These are phyloP conservation scores for Colletotrichum sp. DNA, from an alignment of 2,329 filamentous ascomycete species.

Conservation along the genomic window DNA sequence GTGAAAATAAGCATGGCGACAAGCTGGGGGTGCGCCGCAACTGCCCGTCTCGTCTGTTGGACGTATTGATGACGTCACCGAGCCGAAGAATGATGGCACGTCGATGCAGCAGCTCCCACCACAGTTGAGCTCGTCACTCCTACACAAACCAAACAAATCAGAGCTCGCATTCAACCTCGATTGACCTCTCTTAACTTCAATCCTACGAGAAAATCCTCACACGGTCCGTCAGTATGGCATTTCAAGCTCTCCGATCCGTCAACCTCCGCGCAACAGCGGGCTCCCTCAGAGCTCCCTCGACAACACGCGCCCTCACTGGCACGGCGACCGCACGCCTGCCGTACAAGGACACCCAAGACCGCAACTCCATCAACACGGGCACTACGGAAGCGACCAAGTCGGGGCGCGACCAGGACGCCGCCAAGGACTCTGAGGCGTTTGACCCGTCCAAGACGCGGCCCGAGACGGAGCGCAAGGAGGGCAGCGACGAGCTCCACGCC, in stretches of 20 bases:
- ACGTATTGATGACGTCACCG: slow-evolving; percentile 18
- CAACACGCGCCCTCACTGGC: slow-evolving; percentile 36
- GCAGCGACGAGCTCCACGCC: slow-evolving; percentile 41
- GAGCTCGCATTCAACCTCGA: neutral
- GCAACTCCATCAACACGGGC: slow-evolving; percentile 68
- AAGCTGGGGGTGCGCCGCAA: neutral
- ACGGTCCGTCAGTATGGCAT: slow-evolving; percentile 8
- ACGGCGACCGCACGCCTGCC: slow-evolving; percentile 31
- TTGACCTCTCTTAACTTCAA: neutral
- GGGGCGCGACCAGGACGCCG: slow-evolving; percentile 65
- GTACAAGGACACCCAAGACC: slow-evolving; percentile 61
- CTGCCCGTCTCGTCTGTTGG: neutral
- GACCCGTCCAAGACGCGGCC: slow-evolving; percentile 72
- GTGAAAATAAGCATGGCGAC: neutral
- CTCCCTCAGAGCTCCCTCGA: neutral
- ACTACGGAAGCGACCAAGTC: slow-evolving; percentile 72
- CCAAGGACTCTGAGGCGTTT: slow-evolving; percentile 67
- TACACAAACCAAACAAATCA: neutral
- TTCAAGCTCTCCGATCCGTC: neutral
- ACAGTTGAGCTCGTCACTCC: neutral
- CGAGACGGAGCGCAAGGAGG: slow-evolving; percentile 57
- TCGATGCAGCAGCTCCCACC: neutral
- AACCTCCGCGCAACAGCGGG: neutral
- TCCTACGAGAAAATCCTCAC: neutral
- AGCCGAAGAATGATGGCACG: neutral